Evolutionary conservation across 495 filamentous ascomycete genomes (phyloP), one percentile per base, ranked within the genome.

Genomic region (Penicillium pancosmium): DNA sequence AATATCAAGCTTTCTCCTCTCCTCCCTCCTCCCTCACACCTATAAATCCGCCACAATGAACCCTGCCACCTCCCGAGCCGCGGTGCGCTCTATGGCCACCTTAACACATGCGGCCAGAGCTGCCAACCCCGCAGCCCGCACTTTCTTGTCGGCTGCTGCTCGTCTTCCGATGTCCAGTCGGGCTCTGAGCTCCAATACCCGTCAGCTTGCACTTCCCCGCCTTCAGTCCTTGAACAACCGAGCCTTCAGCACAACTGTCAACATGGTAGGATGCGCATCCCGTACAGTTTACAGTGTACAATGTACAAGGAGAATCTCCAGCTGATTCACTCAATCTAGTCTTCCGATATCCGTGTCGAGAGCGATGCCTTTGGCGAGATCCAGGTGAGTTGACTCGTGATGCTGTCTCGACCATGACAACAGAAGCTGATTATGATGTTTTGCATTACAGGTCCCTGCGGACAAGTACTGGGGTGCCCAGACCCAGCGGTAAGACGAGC

Each of bases 401-500:
- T 48, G 2, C 21, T 21, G 19, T 18, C 9, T 25, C 23, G n/a
- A 9, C 11, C 15, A 36, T 35, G 19, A 8, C 49, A 13, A 50
- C 52, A 61, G n/a, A 16, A 57, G 54, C 68, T 73, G 56, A 76
- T 46, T 48, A 25, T 21, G 50, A 16, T 58, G 52, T 35, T 56
- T 23, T 52, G 43, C 15, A 5, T 41, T 50, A 27, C 80, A 92
- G 80, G 95, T 98, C 58, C 84, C 90, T 43, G 83, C 86, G 53
- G 91, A 94, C 87, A 95, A 90, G 82, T 98, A 98, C 84, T 98
- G 95, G 94, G 94, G 94, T 71, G 94, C 94, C 50, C 94, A 98
- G 79, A 98, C 94, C 59, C 90, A 98, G 84, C 87, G 94, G 76
- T 85, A 82, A 70, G 81, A 55, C 60, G 60, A 57, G 15, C 48